These are phyloP conservation scores for Picea mariana DNA, from an alignment of 83 land plant species.

Conservation along the genomic window DNA sequence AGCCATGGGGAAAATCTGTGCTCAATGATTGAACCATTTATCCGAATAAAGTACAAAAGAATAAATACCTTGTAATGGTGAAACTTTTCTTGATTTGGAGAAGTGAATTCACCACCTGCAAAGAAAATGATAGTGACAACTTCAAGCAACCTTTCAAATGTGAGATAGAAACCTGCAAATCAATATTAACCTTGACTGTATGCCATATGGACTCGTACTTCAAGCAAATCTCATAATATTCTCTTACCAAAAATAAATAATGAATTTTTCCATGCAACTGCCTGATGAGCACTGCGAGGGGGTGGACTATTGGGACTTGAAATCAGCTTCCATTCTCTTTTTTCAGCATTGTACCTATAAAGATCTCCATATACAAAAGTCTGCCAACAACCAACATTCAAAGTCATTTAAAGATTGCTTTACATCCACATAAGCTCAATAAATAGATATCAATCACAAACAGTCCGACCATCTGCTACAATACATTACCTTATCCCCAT, in stretches of 20 bases:
- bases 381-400: slow-evolving; percentile 36
- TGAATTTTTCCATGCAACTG: slow-evolving; percentile 95
- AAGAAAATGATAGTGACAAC: not conserved
- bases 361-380: slow-evolving; percentile 97
- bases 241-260: slow-evolving; percentile 86
- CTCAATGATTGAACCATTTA: not conserved
- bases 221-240: not conserved
- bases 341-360: slow-evolving; percentile 89
- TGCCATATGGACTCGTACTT: not conserved
- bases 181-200: not conserved
- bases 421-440: slow-evolving; percentile 5
- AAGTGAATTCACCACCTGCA: slow-evolving; percentile 96
- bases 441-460: not conserved
- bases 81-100: slow-evolving; percentile 96
- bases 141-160: not conserved
- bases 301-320: slow-evolving; percentile 99
- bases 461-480: not conserved
- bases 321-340: slow-evolving; percentile 90
- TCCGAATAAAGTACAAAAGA: not conserved
- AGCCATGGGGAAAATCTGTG: not conserved
- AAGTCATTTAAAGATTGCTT: not conserved
- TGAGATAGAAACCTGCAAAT: not conserved
- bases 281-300: slow-evolving; percentile 98
- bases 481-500: slow-evolving; percentile 85
- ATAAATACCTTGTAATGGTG: slow-evolving; percentile 95